A percentile compares a stretch with the other conserved stretches of the same genome.
phyloP scores from a whole-genome alignment of 208 protist species.

The Herpetomonas tarakana region DNA sequence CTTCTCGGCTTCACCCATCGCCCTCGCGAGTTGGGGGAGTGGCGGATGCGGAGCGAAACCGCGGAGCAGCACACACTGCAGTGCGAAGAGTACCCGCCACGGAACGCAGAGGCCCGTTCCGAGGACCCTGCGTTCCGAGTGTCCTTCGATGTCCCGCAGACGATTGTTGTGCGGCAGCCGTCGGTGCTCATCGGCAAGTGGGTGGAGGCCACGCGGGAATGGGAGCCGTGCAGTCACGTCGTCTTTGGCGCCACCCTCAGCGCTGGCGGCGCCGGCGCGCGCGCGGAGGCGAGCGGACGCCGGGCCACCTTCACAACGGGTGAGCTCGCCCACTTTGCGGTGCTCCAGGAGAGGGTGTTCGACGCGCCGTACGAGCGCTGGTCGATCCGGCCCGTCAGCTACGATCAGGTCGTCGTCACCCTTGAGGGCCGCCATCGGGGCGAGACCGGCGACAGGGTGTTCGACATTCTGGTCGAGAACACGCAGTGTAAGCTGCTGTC shows the following conservation, averaged over 20 bases:
- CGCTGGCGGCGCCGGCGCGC: slow-evolving; percentile 10
- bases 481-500: slow-evolving; percentile 70
- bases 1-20: slow-evolving; percentile 78
- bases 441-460: slow-evolving; percentile 84
- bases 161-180: slow-evolving; percentile 76
- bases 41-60: slow-evolving; percentile 76
- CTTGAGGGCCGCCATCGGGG: slow-evolving; percentile 74
- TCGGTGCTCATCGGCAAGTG: slow-evolving; percentile 87
- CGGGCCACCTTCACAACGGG: slow-evolving; percentile 61
- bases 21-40: slow-evolving; percentile 66
- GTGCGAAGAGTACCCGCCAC: slow-evolving; percentile 77
- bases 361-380: slow-evolving; percentile 89
- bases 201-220: slow-evolving; percentile 51
- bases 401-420: slow-evolving; percentile 66
- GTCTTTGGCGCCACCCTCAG: slow-evolving; percentile 46
- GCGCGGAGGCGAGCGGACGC: slow-evolving; percentile 32
- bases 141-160: slow-evolving; percentile 81
- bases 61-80: slow-evolving; percentile 59
- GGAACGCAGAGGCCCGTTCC: slow-evolving; percentile 31
- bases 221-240: slow-evolving; percentile 84
- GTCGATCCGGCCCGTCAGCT: slow-evolving; percentile 67
- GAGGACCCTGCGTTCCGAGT: slow-evolving; percentile 80
- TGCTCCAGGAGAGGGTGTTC: slow-evolving; percentile 89
- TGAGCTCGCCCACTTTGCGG: slow-evolving; percentile 83
- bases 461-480: slow-evolving; percentile 81